Conservation (phyloP, 2,329 filamentous ascomycete genomes). For the Teratosphaeria nubilosa region DNA sequence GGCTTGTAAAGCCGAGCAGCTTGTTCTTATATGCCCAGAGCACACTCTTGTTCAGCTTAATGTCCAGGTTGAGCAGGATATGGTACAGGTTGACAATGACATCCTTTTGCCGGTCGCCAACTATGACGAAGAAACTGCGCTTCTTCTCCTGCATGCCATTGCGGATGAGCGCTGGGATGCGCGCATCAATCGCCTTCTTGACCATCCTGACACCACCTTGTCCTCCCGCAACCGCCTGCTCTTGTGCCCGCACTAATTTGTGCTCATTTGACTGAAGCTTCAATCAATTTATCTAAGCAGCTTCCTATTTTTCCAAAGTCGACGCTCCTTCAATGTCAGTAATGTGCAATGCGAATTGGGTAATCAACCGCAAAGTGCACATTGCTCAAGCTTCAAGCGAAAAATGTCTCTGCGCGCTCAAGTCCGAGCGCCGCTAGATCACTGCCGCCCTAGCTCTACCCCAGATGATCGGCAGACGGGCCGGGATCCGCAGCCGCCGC, state of each 20-base stretch:
- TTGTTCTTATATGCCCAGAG: slow-evolving; percentile 99
- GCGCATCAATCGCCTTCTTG: slow-evolving; percentile 60
- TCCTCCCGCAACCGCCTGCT: background rate
- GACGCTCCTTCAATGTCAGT: background rate
- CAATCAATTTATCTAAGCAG: background rate
- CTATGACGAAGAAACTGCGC: slow-evolving; percentile 93
- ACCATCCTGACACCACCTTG: slow-evolving; percentile 35
- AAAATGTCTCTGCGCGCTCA: background rate
- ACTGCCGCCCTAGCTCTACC: background rate
- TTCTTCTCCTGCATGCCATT: slow-evolving; percentile 95
- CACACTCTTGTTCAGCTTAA: slow-evolving; percentile 92
- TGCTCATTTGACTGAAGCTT: background rate
- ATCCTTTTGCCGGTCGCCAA: slow-evolving; percentile 90
- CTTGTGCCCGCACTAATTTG: background rate
- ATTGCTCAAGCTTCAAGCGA: background rate
- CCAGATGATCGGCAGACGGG: background rate
- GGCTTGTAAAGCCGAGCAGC: slow-evolving; percentile 84
- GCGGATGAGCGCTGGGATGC: slow-evolving; percentile 80
- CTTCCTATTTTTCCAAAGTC: background rate
- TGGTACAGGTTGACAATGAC: slow-evolving; percentile 92
- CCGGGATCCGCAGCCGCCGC: background rate
- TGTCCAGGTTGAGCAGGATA: slow-evolving; percentile 79
- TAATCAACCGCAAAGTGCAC: background rate
- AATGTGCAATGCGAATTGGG: background rate
- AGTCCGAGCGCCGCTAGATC: background rate